Percentiles rank a stretch among this genome's conserved stretches.
phyloP scores from a whole-genome alignment of 306 rosid species.

The Quercus gilva region DNA sequence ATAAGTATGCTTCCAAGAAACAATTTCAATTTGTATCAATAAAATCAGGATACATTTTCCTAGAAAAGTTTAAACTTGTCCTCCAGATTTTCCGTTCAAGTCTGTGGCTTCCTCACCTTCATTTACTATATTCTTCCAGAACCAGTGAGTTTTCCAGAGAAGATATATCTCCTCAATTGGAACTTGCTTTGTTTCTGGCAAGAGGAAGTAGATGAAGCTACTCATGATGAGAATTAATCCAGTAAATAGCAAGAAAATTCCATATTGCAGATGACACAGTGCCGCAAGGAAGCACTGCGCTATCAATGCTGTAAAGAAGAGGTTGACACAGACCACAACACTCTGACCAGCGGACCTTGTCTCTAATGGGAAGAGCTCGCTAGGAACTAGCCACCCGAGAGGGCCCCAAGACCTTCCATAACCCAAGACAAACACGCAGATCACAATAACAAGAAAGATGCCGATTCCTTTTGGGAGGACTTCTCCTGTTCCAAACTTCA shows the following conservation, averaged over 20 bases:
- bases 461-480: conserved; percentile 61
- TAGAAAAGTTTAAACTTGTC: conserved; percentile 14
- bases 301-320: conserved; percentile 83
- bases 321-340: conserved; percentile 87
- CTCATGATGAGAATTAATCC: conserved; percentile 72
- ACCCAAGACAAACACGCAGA: conserved; percentile 82
- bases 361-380: conserved; percentile 93
- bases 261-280: conserved; percentile 86
- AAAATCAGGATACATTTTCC: background rate
- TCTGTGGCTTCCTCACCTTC: conserved; percentile 20
- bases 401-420: conserved; percentile 99
- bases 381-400: conserved; percentile 91
- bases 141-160: conserved; percentile 82
- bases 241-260: conserved; percentile 80
- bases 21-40: background rate
- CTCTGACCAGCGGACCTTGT: conserved; percentile 96
- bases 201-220: conserved; percentile 66
- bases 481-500: conserved; percentile 74
- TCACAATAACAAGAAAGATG: conserved; percentile 62
- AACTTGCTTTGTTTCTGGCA: conserved; percentile 94
- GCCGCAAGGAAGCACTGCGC: conserved; percentile 80
- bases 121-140: conserved; percentile 64
- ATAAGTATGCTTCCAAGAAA: background rate
- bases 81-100: conserved; percentile 28
- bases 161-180: conserved; percentile 92